Base-by-base conservation (phyloP, 805 yeast genomes). In the Saccharomycodes ludwigii region DNA sequence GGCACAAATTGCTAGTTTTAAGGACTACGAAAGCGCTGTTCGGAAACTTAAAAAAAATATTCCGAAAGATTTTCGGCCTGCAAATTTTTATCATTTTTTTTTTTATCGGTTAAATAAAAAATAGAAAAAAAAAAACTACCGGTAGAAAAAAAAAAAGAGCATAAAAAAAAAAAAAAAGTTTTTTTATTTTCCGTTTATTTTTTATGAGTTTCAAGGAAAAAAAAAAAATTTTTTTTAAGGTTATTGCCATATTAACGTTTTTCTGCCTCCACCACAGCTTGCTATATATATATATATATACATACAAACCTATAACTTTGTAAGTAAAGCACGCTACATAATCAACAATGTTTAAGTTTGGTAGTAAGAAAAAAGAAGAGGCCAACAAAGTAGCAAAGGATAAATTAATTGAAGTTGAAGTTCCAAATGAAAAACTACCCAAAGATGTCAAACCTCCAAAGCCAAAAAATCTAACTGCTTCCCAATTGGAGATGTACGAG, bases 361-460 rank as follows among this genome's bases (percentile, higher is more conserved):
- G 47, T 27, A 32, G 41, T 31, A 45, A 47, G 32, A 52, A 45
- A 40, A 45, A 34, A 18, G 38, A 38, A 37, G 44, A 38, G 39
- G 42, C 26, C 37, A 39, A 24, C 15, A 32, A 41, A 22, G 41
- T 44, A 11, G 38, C 47, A 15, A 27, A 40, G 5, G 43, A 42
- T 6, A 52, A 55, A 25, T 39, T 54, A 21, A 52, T 63, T 22
- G 45, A 53, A 34, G 36, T 50, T 3, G 43, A 44, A 4, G 39
- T 50, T 30, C 93, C 94, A 1, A 76, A 82, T 43, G 64, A 60
- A 21, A 48, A 44, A 5, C 73, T 83, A 2, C 72, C 80, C 7
- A 46, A 56, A 1, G 49, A 54, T 19, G 54, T 77, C 30, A 57
- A 55, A 18, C 73, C 80, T 1, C 77, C 78, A 4, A 58, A 59